These are phyloP conservation scores for Allodekkera sacchari DNA, from an alignment of 805 yeast genomes.

Conservation along the genomic window DNA sequence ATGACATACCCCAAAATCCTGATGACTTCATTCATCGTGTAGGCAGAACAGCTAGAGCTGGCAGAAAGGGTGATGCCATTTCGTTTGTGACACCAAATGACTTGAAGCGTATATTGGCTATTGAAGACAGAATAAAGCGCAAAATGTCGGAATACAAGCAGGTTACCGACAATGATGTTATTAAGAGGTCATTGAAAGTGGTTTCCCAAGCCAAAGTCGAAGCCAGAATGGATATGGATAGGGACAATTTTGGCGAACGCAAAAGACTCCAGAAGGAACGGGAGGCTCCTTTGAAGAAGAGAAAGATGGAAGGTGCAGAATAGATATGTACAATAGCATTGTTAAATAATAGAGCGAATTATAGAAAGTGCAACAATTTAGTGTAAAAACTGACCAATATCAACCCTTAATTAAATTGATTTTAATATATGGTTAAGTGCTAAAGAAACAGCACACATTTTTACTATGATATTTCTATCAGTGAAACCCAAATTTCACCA, in stretches of 20 bases:
- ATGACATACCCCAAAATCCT: conserved; percentile 77
- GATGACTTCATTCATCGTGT: conserved; percentile 83
- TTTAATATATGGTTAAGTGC: too few species aligned
- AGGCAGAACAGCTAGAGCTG: conserved; percentile 98
- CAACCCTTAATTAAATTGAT: too few species aligned
- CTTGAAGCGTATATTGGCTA: conserved; percentile 69
- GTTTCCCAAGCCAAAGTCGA: conserved; percentile 84
- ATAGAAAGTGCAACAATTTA: too few species aligned
- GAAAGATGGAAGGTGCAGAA: conserved; percentile 2
- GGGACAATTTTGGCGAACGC: conserved; percentile 74
- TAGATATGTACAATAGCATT: conserved; percentile 5
- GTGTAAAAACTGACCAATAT: too few species aligned
- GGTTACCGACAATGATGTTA: conserved; percentile 69
- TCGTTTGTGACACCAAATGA: conserved; percentile 83
- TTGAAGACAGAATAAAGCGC: conserved; percentile 74
- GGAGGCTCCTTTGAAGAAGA: conserved; percentile 3
- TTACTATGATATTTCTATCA: too few species aligned
- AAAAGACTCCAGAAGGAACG: conserved; percentile 16
- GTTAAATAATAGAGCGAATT: conserved; percentile 2
- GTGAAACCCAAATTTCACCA: too few species aligned
- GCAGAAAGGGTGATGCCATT: conserved; percentile 76
- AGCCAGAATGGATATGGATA: conserved; percentile 89
- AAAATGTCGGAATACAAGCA: conserved; percentile 71
- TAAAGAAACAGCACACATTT: too few species aligned
- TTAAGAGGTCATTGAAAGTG: conserved; percentile 58